Conservation (phyloP, 257 asterid species). For the Rubia yunnanensis region DNA sequence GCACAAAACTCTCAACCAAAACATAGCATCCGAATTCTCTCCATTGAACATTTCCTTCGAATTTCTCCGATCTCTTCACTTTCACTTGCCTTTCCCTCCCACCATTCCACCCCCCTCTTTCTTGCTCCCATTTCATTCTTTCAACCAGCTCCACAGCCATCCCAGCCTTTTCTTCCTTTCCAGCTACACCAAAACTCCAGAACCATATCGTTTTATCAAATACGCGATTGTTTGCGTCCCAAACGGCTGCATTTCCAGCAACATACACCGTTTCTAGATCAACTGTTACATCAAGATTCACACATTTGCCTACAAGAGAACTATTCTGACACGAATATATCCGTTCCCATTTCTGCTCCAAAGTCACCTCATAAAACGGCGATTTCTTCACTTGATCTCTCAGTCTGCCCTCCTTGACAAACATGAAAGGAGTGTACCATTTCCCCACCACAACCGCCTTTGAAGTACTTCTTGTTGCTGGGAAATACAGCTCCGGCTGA, state of each 20-base stretch:
- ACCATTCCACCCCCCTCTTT: slow-evolving; percentile 31
- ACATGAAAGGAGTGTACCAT: slow-evolving; percentile 58
- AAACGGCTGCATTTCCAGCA: slow-evolving; percentile 20
- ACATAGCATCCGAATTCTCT: slow-evolving; percentile 38
- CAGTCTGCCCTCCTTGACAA: slow-evolving; percentile 42
- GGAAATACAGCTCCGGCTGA: neutral
- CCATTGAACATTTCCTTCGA: slow-evolving; percentile 20
- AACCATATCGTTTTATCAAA: slow-evolving; percentile 15
- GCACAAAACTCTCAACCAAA: slow-evolving; percentile 51
- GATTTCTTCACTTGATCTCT: slow-evolving; percentile 39
- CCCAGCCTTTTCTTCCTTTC: neutral
- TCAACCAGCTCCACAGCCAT: slow-evolving; percentile 7
- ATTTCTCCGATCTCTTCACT: slow-evolving; percentile 31
- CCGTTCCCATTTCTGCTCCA: slow-evolving; percentile 56
- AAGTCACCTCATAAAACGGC: slow-evolving; percentile 39
- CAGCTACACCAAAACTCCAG: neutral
- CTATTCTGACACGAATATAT: slow-evolving; percentile 19
- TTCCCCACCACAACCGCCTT: slow-evolving; percentile 27
- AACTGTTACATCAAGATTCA: slow-evolving; percentile 23
- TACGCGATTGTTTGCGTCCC: slow-evolving; percentile 18
- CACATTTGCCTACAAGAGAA: slow-evolving; percentile 13
- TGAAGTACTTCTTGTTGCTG: neutral
- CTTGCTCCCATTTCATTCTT: slow-evolving; percentile 21
- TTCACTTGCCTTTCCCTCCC: slow-evolving; percentile 21
- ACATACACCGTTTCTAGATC: slow-evolving; percentile 27